Percentiles rank a stretch among this genome's conserved stretches.
Evolutionary conservation across 805 yeast genomes (phyloP).

Genomic region (Wickerhamiella hasegawae): DNA sequence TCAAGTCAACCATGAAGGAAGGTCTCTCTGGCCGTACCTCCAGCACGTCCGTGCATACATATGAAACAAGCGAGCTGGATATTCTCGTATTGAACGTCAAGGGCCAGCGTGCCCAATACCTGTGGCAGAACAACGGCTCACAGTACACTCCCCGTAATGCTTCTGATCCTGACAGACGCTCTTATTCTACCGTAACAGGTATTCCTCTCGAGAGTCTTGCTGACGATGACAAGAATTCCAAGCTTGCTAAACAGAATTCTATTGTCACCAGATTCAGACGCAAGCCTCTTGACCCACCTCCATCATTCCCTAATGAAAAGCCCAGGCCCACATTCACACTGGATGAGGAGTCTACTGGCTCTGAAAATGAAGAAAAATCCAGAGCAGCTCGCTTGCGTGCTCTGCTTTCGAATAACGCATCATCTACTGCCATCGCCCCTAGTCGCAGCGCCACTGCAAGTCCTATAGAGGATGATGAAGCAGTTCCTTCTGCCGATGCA

Average conservation of each 20-base stretch:
- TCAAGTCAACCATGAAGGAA: conserved; percentile 61
- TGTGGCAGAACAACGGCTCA: conserved; percentile 14
- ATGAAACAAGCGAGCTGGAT: conserved; percentile 14
- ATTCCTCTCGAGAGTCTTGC: conserved; percentile 5
- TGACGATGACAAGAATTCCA: conserved; percentile 1
- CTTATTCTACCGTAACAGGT: conserved; percentile 2
- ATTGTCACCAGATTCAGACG: not conserved
- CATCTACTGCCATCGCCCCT: not conserved
- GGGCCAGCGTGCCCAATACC: conserved; percentile 14
- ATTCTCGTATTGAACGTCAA: conserved; percentile 10
- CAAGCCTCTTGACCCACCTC: too few relatives aligned
- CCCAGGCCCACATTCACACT: not conserved
- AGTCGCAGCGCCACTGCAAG: not conserved
- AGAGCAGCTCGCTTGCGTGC: too few relatives aligned
- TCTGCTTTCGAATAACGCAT: not conserved
- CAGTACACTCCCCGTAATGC: conserved; percentile 5
- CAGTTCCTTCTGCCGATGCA: too few relatives aligned
- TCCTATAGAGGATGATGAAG: too few relatives aligned
- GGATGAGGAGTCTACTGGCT: not conserved
- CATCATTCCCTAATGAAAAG: not conserved
- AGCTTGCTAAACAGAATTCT: conserved; percentile 2
- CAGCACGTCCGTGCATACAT: conserved; percentile 9
- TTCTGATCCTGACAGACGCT: too few relatives aligned
- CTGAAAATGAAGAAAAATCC: not conserved
- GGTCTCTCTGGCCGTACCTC: conserved; percentile 15